Conservation (phyloP, 768 basidiomycete genomes). For the Tylopilus intermedius region DNA sequence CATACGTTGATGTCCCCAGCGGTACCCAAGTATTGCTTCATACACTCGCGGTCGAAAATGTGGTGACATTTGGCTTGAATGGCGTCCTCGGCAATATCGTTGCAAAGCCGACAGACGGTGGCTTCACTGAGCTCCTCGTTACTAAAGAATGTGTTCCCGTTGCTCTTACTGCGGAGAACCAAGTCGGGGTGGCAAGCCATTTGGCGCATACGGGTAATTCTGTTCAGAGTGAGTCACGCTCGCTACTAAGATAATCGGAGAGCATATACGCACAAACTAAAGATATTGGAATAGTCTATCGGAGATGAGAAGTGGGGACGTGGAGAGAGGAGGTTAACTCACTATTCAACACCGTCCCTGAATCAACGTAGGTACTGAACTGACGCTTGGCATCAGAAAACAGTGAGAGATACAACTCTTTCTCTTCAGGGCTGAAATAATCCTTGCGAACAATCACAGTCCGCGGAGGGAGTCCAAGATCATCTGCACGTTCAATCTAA, state of each 20-base stretch:
- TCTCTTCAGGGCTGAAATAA: constrained; percentile 95
- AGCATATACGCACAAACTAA: constrained; percentile 54
- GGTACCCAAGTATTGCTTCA: constrained; percentile 84
- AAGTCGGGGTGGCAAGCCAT: constrained; percentile 95
- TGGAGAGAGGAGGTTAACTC: constrained; percentile 28
- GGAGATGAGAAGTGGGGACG: constrained; percentile 4
- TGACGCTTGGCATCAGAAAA: constrained; percentile 91
- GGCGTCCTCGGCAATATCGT: constrained; percentile 95
- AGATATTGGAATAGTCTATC: constrained; percentile 84
- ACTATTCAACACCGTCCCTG: constrained; percentile 93
- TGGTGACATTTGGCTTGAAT: constrained; percentile 92
- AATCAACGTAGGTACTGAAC: constrained; percentile 85
- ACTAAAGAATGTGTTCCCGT: constrained; percentile 54
- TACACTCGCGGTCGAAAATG: constrained; percentile 94
- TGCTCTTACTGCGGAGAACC: constrained; percentile 82
- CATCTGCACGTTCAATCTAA: constrained; percentile 91
- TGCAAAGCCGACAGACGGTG: constrained; percentile 90
- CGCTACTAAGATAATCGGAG: not conserved
- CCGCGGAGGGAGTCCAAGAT: constrained; percentile 90
- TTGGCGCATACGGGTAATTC: constrained; percentile 93
- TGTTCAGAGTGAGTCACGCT: constrained; percentile 27
- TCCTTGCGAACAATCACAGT: constrained; percentile 85
- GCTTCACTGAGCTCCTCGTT: constrained; percentile 62
- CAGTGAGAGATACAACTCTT: constrained; percentile 86
- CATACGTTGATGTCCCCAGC: constrained; percentile 60